Percentiles rank a stretch among this genome's conserved stretches.
Evolutionary conservation across 2,329 filamentous ascomycete species (phyloP).

Genomic region (Piedraia hortae): DNA sequence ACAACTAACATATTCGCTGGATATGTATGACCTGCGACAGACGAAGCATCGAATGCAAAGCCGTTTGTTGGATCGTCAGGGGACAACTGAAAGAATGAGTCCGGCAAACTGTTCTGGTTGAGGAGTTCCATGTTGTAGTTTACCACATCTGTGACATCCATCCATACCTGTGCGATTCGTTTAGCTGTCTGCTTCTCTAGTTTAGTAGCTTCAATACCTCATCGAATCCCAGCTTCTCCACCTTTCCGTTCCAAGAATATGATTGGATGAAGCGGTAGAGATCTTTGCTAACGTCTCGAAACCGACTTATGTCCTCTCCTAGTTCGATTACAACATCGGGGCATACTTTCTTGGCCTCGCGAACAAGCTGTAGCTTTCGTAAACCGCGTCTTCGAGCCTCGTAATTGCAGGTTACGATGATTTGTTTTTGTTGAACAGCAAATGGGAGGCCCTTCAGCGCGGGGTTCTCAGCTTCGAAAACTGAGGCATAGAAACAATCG

Average conservation of each 20-base stretch:
- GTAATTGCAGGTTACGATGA: conserved; percentile 82
- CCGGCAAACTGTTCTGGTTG: conserved; percentile 32
- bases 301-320: conserved; percentile 62
- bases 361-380: conserved; percentile 61
- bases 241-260: conserved; percentile 50
- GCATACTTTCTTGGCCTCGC: conserved; percentile 51
- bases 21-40: conserved; percentile 35
- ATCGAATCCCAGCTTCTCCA: conserved; percentile 69
- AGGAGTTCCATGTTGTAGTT: conserved; percentile 51
- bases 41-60: conserved; percentile 49
- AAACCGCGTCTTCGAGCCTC: conserved; percentile 45
- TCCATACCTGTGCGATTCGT: conserved; percentile 23
- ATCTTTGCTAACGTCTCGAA: conserved; percentile 62
- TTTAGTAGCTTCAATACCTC: conserved; percentile 28
- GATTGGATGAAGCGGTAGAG: conserved; percentile 45
- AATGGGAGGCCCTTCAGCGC: conserved; percentile 44
- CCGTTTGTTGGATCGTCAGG: conserved; percentile 47
- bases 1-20: conserved; percentile 12
- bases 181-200: conserved; percentile 1
- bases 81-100: conserved; percentile 60
- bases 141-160: conserved; percentile 68
- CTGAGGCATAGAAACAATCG: conserved; percentile 85
- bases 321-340: conserved; percentile 66
- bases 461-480: conserved; percentile 59
- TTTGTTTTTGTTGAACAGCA: conserved; percentile 78